Conservation (phyloP, 306 rosid genomes). For the Acacia confusa region DNA sequence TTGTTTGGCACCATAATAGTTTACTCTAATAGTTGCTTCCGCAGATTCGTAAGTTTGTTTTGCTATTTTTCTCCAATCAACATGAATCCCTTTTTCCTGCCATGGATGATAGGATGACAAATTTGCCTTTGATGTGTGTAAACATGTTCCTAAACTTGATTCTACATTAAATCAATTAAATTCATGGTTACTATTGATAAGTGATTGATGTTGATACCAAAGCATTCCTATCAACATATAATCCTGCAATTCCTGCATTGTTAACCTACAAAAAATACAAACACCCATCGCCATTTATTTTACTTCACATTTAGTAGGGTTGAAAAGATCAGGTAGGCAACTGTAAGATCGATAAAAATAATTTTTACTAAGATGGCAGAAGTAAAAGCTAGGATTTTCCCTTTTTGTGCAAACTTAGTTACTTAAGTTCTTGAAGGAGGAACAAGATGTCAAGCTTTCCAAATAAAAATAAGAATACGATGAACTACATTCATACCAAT, state of each 20-base stretch:
- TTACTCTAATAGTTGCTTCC: conserved; percentile 38
- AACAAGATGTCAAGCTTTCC: too few species aligned
- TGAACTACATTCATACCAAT: neutral
- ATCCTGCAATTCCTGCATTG: conserved; percentile 36
- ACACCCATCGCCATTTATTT: neutral
- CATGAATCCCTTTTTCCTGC: neutral
- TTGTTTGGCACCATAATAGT: conserved; percentile 52
- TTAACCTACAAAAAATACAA: conserved; percentile 32
- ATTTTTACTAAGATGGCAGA: too few species aligned
- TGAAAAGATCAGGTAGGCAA: too few species aligned
- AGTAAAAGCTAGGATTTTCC: too few species aligned
- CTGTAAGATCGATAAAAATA: too few species aligned
- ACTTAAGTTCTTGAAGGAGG: too few species aligned
- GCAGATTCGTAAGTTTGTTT: conserved; percentile 19
- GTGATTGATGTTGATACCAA: neutral
- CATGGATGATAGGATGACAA: neutral
- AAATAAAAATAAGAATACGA: too few species aligned
- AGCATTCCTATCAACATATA: conserved; percentile 11
- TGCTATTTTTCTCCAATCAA: neutral
- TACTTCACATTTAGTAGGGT: too few species aligned
- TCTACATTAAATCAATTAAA: too few species aligned
- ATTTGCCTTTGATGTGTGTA: neutral
- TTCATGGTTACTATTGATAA: neutral
- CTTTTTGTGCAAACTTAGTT: too few species aligned
- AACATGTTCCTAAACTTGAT: neutral